Evolutionary conservation across 2,329 filamentous ascomycete species (phyloP).

Genomic region (Penicillium sp.): DNA sequence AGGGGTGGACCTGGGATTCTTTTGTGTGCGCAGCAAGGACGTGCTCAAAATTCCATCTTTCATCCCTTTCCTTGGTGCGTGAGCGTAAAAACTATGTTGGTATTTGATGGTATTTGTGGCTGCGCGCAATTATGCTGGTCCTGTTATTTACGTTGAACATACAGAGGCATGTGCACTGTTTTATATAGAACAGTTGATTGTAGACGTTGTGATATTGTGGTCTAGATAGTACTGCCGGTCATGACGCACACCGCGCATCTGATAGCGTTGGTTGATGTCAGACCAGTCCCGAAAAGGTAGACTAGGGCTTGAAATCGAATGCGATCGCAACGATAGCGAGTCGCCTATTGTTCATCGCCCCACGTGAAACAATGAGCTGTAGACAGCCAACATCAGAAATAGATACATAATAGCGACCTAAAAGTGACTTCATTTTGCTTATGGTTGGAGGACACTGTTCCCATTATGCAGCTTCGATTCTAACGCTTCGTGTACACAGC

Average conservation of each 20-base stretch:
- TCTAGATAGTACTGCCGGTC: not conserved
- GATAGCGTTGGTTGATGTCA: not conserved
- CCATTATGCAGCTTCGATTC: slow-evolving; percentile 7
- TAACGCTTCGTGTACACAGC: slow-evolving; percentile 2
- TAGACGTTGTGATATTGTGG: not conserved
- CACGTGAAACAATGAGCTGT: slow-evolving; percentile 5
- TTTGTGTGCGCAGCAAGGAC: slow-evolving; percentile 20
- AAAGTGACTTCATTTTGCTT: not conserved
- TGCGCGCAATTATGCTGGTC: not conserved
- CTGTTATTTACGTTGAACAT: slow-evolving; percentile 1
- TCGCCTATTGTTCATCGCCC: slow-evolving; percentile 6
- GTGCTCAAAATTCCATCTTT: slow-evolving; percentile 9
- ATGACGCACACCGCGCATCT: slow-evolving; percentile 4
- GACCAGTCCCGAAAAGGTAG: slow-evolving; percentile 13
- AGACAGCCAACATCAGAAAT: not conserved
- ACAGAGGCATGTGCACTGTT: not conserved
- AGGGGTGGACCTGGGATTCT: slow-evolving; percentile 19
- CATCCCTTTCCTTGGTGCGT: slow-evolving; percentile 26
- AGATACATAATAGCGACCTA: not conserved
- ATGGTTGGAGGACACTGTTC: not conserved
- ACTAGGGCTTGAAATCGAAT: slow-evolving; percentile 18
- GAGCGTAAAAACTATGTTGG: slow-evolving; percentile 15
- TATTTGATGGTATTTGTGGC: slow-evolving; percentile 11
- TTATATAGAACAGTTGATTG: not conserved
- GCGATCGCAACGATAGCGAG: slow-evolving; percentile 13